Evolutionary conservation across 2,329 filamentous ascomycete species (phyloP).

Genomic region (Ceratocystis ficicola): DNA sequence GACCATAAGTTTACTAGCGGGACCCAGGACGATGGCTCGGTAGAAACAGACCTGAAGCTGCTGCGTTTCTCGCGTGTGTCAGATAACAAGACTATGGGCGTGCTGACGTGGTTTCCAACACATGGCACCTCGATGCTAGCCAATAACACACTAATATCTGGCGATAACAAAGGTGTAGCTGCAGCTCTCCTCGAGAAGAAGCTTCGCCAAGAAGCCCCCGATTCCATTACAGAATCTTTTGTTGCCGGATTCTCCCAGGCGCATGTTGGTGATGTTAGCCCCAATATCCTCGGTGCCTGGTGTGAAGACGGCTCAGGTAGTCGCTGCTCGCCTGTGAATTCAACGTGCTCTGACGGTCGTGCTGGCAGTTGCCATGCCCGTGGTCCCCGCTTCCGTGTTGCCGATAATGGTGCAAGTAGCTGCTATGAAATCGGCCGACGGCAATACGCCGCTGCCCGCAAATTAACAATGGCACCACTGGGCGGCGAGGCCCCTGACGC

Average conservation of each 20-base stretch:
- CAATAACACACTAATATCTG: conserved; percentile 79
- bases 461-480: conserved; percentile 14
- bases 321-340: conserved; percentile 64
- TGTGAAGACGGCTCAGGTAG: conserved; percentile 73
- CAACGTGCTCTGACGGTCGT: conserved; percentile 63
- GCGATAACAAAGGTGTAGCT: conserved; percentile 88
- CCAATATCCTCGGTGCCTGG: conserved; percentile 76
- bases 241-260: conserved; percentile 88
- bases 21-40: conserved; percentile 31
- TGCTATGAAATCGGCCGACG: conserved; percentile 65
- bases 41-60: conserved; percentile 67
- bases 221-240: conserved; percentile 51
- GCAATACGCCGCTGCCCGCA: conserved; percentile 51
- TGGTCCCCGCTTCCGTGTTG: conserved; percentile 53
- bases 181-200: conserved; percentile 70
- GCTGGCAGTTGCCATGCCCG: conserved; percentile 61
- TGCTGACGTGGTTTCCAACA: conserved; percentile 81
- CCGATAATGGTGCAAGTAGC: conserved; percentile 60
- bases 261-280: conserved; percentile 81
- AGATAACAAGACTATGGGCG: conserved; percentile 62
- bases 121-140: conserved; percentile 82
- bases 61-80: conserved; percentile 59
- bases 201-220: conserved; percentile 35
- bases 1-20: neutral
- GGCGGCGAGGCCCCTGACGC: neutral